A percentile compares a stretch with the other conserved stretches of the same genome.
Conservation (phyloP, 208 protist species). For the Blastocrithidia nonstop region DNA sequence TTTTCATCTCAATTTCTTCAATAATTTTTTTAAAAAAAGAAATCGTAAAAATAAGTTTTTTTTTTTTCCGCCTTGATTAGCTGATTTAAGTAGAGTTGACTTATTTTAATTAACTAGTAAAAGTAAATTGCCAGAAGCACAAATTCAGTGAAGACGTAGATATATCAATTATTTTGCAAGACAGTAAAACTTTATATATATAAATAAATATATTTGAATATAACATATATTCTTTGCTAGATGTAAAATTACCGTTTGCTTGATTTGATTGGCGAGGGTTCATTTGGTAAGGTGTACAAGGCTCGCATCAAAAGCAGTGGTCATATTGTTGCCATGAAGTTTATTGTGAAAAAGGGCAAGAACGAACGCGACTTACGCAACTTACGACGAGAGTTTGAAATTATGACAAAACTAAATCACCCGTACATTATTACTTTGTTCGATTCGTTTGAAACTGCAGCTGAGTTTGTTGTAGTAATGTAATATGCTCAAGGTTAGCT, state of each 20-base stretch:
- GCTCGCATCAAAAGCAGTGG: conserved; percentile 84
- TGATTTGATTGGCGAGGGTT: conserved; percentile 94
- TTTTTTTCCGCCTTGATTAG: conserved; percentile 1
- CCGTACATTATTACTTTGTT: conserved; percentile 94
- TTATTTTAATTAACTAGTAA: too few species aligned
- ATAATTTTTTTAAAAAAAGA: conserved; percentile 4
- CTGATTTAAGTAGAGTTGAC: too few species aligned
- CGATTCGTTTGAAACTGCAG: conserved; percentile 93
- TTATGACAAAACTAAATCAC: conserved; percentile 91
- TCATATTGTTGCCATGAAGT: conserved; percentile 97
- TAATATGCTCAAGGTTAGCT: conserved; percentile 89
- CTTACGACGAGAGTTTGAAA: conserved; percentile 92
- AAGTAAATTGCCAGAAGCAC: too few species aligned
- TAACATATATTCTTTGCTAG: too few species aligned
- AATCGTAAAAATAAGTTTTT: conserved; percentile 4
- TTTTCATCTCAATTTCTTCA: conserved; percentile 2
- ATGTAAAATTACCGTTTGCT: conserved; percentile 91
- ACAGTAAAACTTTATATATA: too few species aligned
- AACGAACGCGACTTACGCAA: conserved; percentile 87
- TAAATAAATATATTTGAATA: too few species aligned
- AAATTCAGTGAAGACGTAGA: too few species aligned
- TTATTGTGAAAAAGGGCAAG: conserved; percentile 92
- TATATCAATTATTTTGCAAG: too few species aligned
- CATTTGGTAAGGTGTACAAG: conserved; percentile 97
- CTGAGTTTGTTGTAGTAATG: conserved; percentile 90